Percentiles rank a stretch among this genome's conserved stretches.
phyloP scores from a whole-genome alignment of 768 basidiomycete species.

The Boletales sp. region DNA sequence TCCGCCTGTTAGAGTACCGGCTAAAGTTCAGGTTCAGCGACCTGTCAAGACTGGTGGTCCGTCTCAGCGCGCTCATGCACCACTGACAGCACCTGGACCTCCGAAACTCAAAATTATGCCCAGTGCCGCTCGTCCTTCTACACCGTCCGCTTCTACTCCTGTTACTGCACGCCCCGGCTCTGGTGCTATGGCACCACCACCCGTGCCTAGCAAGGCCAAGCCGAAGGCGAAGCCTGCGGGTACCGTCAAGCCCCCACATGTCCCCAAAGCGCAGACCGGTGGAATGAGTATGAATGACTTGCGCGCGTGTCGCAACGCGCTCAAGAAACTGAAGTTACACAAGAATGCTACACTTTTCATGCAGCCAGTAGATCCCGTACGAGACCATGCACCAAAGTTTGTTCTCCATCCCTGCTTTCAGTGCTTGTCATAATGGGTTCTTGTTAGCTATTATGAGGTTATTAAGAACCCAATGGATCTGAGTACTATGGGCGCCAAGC shows the following conservation, averaged over 20 bases:
- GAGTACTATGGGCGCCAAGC: constrained; percentile 80
- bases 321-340: constrained; percentile 76
- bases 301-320: constrained; percentile 66
- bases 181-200: constrained; percentile 28
- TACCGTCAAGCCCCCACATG: constrained; percentile 39
- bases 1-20: constrained; percentile 49
- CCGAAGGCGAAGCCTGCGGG: constrained; percentile 24
- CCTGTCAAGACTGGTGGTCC: constrained; percentile 35
- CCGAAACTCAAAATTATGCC: constrained; percentile 55
- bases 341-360: constrained; percentile 74
- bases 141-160: constrained; percentile 17
- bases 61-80: constrained; percentile 27
- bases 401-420: constrained; percentile 2
- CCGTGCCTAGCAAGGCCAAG: constrained; percentile 26
- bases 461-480: constrained; percentile 96
- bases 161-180: constrained; percentile 9
- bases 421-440: not conserved
- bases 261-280: constrained; percentile 67
- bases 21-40: constrained; percentile 33
- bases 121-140: constrained; percentile 10
- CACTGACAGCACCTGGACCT: constrained; percentile 29
- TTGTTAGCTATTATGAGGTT: constrained; percentile 77
- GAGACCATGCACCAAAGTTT: constrained; percentile 86
- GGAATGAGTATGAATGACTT: constrained; percentile 80
- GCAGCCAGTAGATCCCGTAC: constrained; percentile 93